phyloP scores from a whole-genome alignment of 164 flowering plant genomes.

The Dillenia suffruticosa region DNA sequence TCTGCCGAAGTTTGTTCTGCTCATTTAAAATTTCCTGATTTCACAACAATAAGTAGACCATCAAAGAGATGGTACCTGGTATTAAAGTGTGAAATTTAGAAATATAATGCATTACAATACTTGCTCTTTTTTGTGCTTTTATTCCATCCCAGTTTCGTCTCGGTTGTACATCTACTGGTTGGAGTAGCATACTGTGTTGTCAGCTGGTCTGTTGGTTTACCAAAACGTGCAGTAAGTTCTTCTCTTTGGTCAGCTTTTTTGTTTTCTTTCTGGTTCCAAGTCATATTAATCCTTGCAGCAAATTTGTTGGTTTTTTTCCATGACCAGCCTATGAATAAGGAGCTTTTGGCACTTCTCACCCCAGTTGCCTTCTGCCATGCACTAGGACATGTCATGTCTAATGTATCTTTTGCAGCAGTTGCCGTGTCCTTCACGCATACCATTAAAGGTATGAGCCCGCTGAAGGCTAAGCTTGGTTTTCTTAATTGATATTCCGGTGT shows the following conservation, averaged over 20 bases:
- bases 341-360: conserved; percentile 41
- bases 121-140: neutral
- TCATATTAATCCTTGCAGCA: neutral
- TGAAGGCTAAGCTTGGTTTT: neutral
- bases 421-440: conserved; percentile 72
- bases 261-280: neutral
- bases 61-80: too few relatives aligned
- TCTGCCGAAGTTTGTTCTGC: too few relatives aligned
- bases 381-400: conserved; percentile 67
- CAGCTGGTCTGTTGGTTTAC: conserved; percentile 50
- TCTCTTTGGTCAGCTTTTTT: neutral
- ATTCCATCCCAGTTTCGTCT: conserved; percentile 45
- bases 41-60: too few relatives aligned
- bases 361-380: conserved; percentile 69
- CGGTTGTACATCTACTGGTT: conserved; percentile 57
- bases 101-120: neutral
- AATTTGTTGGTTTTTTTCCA: conserved; percentile 1
- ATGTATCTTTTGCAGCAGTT: conserved; percentile 72
- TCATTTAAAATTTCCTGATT: too few relatives aligned
- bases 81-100: neutral
- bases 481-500: neutral
- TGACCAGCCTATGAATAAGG: conserved; percentile 50
- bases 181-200: conserved; percentile 62
- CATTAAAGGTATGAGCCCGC: conserved; percentile 38
- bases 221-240: conserved; percentile 61